A percentile compares a stretch with the other conserved stretches of the same genome.
phyloP scores from a whole-genome alignment of 352 stramenopile genomes.

The Blastocystis sp. region DNA sequence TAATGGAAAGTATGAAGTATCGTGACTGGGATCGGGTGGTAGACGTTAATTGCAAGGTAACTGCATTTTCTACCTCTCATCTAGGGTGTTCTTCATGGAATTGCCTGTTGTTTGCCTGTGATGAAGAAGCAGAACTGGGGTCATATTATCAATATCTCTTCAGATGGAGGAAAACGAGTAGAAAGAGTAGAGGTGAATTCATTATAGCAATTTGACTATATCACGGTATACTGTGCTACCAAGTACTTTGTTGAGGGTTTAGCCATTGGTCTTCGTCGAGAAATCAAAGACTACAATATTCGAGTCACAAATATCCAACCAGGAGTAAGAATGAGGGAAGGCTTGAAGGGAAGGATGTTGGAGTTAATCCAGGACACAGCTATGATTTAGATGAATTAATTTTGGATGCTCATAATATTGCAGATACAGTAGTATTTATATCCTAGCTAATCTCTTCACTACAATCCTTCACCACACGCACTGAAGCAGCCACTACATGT shows the following conservation, averaged over 20 bases:
- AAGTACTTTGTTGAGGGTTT: slow-evolving; percentile 68
- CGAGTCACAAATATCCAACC: slow-evolving; percentile 65
- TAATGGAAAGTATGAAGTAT: slow-evolving; percentile 44
- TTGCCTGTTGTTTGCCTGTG: slow-evolving; percentile 48
- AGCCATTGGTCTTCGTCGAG: slow-evolving; percentile 44
- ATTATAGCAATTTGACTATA: slow-evolving; percentile 60
- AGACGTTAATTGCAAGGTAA: slow-evolving; percentile 62
- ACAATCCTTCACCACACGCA: slow-evolving; percentile 4
- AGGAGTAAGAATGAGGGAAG: not conserved
- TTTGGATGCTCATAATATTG: slow-evolving; percentile 45
- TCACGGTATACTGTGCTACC: slow-evolving; percentile 65
- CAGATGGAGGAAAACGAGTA: slow-evolving; percentile 48
- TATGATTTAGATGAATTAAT: not conserved
- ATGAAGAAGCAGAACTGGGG: slow-evolving; percentile 64
- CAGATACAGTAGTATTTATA: slow-evolving; percentile 51
- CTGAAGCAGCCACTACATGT: slow-evolving; percentile 56
- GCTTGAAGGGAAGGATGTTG: not conserved
- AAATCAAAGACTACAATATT: slow-evolving; percentile 63
- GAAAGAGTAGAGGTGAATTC: not conserved
- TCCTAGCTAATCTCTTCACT: not conserved
- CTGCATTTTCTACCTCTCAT: not conserved
- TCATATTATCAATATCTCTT: slow-evolving; percentile 68
- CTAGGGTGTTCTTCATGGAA: slow-evolving; percentile 60
- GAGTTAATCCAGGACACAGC: too few species aligned
- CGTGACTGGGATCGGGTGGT: slow-evolving; percentile 51